Base-by-base conservation (phyloP, 306 rosid species). In the Hippophae rhamnoides region DNA sequence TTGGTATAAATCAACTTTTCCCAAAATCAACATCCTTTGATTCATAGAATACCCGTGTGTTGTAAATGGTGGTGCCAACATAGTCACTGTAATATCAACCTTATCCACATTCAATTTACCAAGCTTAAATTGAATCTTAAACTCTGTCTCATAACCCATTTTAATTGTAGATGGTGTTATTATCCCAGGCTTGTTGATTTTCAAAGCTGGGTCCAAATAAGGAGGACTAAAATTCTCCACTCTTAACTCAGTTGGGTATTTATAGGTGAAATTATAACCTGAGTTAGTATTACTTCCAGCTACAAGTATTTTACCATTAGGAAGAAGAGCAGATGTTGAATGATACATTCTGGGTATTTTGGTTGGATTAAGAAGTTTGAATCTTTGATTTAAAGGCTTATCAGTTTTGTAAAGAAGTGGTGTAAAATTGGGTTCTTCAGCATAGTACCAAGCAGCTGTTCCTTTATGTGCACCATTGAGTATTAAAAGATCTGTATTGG, bases 21-120 rank as follows among this genome's bases (percentile, higher is more conserved):
- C 68, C 52, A 93, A 63, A 1, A 78, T 25, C 10, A 93, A 0
- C 25, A 82, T 75, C 61, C 99, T 84, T 63, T 93, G 99, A 48
- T 67, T 80, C 99, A 80, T 80, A 3, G 95, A 84, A 55, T 26
- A 70, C 0, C 99, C 99, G 56, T 88, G 99, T 41, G 99, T 93
- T 1, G 99, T 93, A 60, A 93, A 93, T 1, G 99, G 97, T 10
- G 94, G 94, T 12, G 81, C 66, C 59, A 85, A 84, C 67, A 93
- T 66, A 11, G 83, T 73, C 40, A 89, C 73, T 76, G 64, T 75
- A 13, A 93, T 40, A 6, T 78, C 79, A 2, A 5, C 25, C 63
- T 23, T 68, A 6, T 3, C 5, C 53, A 69, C 23, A 3, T 70
- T 60, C 1, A 3, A 9, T 0, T 41, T 47, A 7, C 9, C 4